A percentile compares a stretch with the other conserved stretches of the same genome.
Evolutionary conservation across 2,329 filamentous ascomycete species (phyloP).

Genomic region (Arthrobotrys musiformis): DNA sequence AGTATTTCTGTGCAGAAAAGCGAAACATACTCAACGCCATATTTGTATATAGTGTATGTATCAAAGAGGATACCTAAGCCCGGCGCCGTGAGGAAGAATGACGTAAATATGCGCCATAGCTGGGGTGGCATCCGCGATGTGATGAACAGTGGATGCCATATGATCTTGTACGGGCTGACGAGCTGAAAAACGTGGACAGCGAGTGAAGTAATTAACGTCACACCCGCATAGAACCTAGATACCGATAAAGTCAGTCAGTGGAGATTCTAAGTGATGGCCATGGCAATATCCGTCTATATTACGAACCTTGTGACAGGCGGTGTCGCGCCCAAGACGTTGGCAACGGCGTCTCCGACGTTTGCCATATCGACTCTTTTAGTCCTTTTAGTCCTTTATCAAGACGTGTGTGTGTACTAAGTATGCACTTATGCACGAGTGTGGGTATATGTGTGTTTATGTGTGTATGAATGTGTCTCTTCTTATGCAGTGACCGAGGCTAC

Average conservation of each 20-base stretch:
- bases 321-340: conserved; percentile 33
- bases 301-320: conserved; percentile 52
- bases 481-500: conserved; percentile 18
- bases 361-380: conserved; percentile 27
- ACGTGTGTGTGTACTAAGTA: no score
- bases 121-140: conserved; percentile 45
- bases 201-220: conserved; percentile 32
- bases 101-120: conserved; percentile 47
- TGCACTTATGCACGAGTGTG: no score
- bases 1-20: neutral
- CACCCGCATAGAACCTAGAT: conserved; percentile 41
- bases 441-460: neutral
- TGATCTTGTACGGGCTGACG: conserved; percentile 19
- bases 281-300: neutral
- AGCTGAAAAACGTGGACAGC: conserved; percentile 20
- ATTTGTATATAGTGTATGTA: conserved; percentile 43
- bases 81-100: conserved; percentile 39
- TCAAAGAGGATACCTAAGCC: conserved; percentile 39
- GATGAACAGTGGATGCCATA: conserved; percentile 43
- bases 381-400: conserved; percentile 1
- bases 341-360: conserved; percentile 35
- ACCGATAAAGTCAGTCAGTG: neutral
- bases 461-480: neutral
- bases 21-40: conserved; percentile 41
- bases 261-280: neutral